Base-by-base conservation (phyloP, 164 flowering plant species). In the Berberis thunbergii region DNA sequence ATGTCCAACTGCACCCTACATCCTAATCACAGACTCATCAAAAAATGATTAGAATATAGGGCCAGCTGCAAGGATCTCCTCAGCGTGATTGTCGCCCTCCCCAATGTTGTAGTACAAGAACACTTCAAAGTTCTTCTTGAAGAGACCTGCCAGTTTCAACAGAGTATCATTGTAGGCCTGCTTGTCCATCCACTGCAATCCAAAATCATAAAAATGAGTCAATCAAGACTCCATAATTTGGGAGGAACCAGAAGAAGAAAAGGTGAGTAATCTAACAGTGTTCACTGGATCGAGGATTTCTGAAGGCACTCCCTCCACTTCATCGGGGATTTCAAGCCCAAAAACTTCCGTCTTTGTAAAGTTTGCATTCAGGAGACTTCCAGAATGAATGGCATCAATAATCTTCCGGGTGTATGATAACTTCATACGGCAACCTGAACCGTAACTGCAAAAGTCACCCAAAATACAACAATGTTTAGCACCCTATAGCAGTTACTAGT, bases 351-450 rank as follows among this genome's bases (percentile, higher is more conserved):
- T 91, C 68, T 81, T 87, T 41, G 57, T 56, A 76, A 84, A 95
- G 1, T 69, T 74, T 10, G 96, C 96, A 0, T 85, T 61, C 69
- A 95, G 67, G 49, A 95, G 91, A 63, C 72, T 74, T 4, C 99
- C 99, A 0, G 97, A 87, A 76, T 95, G 99, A 3, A 95, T 89
- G 62, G 97, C 97, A 67, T 95, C 96, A 5, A 95, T 89, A 69
- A 95, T 95, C 69, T 77, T 87, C 59, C 99, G 71, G 0, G 99
- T 95, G 80, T 95, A 83, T 5, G 81, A 62, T 54, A 95, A 56
- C 78, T 87, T 91, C 58, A 95, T 89, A 39, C 99, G 88, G 46
- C 60, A 89, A 1, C 99, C 99, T 1, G 76, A 69, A 3, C 97
- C 97, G 69, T 95, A 95, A 59, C 97, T 91, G 86, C 73, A 66